Conservation (phyloP, 495 filamentous ascomycete genomes). For the Pyronema omphalodes region DNA sequence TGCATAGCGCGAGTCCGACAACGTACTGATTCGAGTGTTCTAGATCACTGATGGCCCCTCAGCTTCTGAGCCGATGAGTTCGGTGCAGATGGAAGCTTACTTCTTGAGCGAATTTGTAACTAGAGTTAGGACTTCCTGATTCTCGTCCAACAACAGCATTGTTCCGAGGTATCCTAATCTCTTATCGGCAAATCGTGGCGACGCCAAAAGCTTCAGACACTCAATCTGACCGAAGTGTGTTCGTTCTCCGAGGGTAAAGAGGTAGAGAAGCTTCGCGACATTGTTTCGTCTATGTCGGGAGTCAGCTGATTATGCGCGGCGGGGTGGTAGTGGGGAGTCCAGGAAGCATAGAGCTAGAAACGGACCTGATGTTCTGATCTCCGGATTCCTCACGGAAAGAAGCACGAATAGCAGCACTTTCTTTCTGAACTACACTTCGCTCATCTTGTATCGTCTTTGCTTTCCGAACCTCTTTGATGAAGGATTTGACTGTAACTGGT, state of each 20-base stretch:
- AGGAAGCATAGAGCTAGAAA: background rate
- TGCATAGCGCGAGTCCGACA: constrained; percentile 86
- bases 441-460: constrained; percentile 98
- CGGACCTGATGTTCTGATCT: constrained; percentile 72
- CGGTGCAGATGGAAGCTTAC: constrained; percentile 31
- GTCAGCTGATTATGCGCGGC: background rate
- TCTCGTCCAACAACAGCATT: constrained; percentile 91
- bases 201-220: constrained; percentile 92
- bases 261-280: constrained; percentile 92
- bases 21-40: constrained; percentile 97
- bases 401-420: constrained; percentile 89
- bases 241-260: constrained; percentile 94
- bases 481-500: constrained; percentile 69
- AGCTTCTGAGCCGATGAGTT: background rate
- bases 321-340: background rate
- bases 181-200: constrained; percentile 95
- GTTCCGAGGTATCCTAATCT: constrained; percentile 88
- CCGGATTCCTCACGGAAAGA: constrained; percentile 93
- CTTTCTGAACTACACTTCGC: constrained; percentile 92
- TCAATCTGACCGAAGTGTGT: constrained; percentile 99
- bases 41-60: constrained; percentile 46
- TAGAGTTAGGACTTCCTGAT: constrained; percentile 90
- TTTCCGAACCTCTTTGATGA: constrained; percentile 95
- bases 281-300: constrained; percentile 64
- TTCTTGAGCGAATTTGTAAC: constrained; percentile 97